Evolutionary conservation across 23 red algal genomes (phyloP).

Genomic region (Gracilaria vermiculophylla): DNA sequence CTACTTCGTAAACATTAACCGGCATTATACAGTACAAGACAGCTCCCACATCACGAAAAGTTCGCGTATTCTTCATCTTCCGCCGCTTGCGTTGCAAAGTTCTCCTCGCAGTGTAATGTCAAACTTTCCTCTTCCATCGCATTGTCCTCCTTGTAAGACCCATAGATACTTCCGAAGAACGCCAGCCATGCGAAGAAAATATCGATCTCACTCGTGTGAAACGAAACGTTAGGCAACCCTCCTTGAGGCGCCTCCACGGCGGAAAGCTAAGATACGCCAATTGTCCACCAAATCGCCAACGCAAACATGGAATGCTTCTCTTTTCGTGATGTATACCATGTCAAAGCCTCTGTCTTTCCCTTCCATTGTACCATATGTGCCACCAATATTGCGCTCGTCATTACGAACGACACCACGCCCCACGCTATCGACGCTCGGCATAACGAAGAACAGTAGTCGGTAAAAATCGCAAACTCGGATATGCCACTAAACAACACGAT

Average conservation of each 20-base stretch:
- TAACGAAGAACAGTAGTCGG: not conserved
- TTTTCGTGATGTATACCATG: slow-evolving; percentile 31
- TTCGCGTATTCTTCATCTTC: slow-evolving; percentile 69
- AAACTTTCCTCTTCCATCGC: slow-evolving; percentile 44
- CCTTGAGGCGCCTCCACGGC: not conserved
- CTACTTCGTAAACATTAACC: not conserved
- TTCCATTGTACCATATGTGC: slow-evolving; percentile 15
- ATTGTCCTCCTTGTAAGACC: slow-evolving; percentile 48
- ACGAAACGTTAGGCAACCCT: not conserved
- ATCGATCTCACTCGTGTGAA: slow-evolving; percentile 35
- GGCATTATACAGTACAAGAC: not conserved
- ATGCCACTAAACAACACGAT: slow-evolving; percentile 64
- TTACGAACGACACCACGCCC: slow-evolving; percentile 43
- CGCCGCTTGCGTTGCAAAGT: slow-evolving; percentile 1
- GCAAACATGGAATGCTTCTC: slow-evolving; percentile 26
- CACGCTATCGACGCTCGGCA: slow-evolving; percentile 2
- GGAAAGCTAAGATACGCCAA: slow-evolving; percentile 40
- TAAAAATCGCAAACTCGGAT: slow-evolving; percentile 16
- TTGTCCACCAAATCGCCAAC: slow-evolving; percentile 50
- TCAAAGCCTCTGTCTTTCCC: not conserved
- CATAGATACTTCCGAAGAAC: slow-evolving; percentile 65
- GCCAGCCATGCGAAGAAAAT: slow-evolving; percentile 72
- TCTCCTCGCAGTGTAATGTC: not conserved
- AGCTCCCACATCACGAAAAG: slow-evolving; percentile 31
- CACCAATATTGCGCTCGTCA: not conserved